Conservation (phyloP, 73 alveolate species). For the Stentor coeruleus region DNA sequence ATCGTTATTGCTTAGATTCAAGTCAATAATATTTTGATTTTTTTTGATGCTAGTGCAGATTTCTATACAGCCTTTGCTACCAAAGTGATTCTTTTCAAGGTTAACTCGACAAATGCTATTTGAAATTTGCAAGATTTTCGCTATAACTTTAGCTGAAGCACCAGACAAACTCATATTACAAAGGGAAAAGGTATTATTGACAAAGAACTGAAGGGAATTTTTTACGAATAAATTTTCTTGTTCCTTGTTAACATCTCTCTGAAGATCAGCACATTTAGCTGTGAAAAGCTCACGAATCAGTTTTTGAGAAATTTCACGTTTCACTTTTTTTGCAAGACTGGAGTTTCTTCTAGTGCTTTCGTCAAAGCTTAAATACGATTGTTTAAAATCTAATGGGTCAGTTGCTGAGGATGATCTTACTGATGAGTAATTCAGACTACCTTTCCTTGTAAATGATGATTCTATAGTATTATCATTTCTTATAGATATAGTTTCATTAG, state of each 20-base stretch:
- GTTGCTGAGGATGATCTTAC: too few relatives aligned
- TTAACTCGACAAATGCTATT: conserved; percentile 2
- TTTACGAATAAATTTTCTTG: not conserved
- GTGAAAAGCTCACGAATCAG: too few relatives aligned
- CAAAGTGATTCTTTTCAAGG: conserved; percentile 29
- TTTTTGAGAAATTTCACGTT: too few relatives aligned
- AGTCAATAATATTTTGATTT: conserved; percentile 25
- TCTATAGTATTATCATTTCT: too few relatives aligned
- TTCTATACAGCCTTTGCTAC: conserved; percentile 34
- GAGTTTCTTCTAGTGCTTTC: too few relatives aligned
- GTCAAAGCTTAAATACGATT: too few relatives aligned
- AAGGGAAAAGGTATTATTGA: not conserved
- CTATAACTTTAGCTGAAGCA: not conserved
- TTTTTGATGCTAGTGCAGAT: not conserved
- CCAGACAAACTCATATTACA: not conserved
- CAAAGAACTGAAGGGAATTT: not conserved
- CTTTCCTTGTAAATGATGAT: too few relatives aligned
- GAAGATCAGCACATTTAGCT: conserved; percentile 26
- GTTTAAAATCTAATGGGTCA: too few relatives aligned
- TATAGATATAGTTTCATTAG: too few relatives aligned
- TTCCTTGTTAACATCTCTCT: not conserved
- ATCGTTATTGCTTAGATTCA: conserved; percentile 38
- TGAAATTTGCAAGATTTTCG: not conserved
- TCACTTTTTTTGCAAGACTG: too few relatives aligned
- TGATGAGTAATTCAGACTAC: too few relatives aligned